A percentile compares a stretch with the other conserved stretches of the same genome.
Evolutionary conservation across 257 asterid genomes (phyloP).

Genomic region (Petunia secreta): DNA sequence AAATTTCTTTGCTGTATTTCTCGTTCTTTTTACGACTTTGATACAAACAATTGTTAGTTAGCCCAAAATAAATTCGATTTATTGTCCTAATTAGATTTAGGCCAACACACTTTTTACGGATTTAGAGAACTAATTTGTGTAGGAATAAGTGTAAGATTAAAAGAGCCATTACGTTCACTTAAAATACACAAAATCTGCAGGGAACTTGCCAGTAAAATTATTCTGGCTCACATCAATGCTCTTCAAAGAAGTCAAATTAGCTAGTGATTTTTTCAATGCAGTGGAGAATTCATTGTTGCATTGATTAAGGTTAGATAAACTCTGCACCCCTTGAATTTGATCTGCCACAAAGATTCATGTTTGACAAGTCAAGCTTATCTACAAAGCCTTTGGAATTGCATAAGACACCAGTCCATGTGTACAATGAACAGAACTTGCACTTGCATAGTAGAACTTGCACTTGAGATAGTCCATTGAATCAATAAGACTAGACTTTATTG

Average conservation of each 20-base stretch:
- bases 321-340: constrained; percentile 43
- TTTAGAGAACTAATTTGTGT: too few species aligned
- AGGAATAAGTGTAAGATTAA: too few species aligned
- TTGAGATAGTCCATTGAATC: constrained; percentile 57
- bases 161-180: too few species aligned
- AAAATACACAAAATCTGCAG: constrained; percentile 64
- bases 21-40: too few species aligned
- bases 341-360: constrained; percentile 71
- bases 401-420: constrained; percentile 63
- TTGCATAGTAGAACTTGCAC: neutral
- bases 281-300: constrained; percentile 57
- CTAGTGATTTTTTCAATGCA: constrained; percentile 44
- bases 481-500: constrained; percentile 53
- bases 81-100: too few species aligned
- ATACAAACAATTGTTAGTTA: too few species aligned
- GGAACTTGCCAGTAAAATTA: constrained; percentile 59
- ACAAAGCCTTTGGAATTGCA: constrained; percentile 62
- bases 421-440: constrained; percentile 41
- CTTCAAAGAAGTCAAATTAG: constrained; percentile 48
- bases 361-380: constrained; percentile 60
- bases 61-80: too few species aligned
- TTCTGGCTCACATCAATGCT: constrained; percentile 69
- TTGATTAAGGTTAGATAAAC: constrained; percentile 46
- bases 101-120: too few species aligned
- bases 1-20: too few species aligned